Evolutionary conservation across 2,329 filamentous ascomycete species (phyloP), one percentile per base, ranked within the genome.

Genomic region (Furcasterigmium furcatum): DNA sequence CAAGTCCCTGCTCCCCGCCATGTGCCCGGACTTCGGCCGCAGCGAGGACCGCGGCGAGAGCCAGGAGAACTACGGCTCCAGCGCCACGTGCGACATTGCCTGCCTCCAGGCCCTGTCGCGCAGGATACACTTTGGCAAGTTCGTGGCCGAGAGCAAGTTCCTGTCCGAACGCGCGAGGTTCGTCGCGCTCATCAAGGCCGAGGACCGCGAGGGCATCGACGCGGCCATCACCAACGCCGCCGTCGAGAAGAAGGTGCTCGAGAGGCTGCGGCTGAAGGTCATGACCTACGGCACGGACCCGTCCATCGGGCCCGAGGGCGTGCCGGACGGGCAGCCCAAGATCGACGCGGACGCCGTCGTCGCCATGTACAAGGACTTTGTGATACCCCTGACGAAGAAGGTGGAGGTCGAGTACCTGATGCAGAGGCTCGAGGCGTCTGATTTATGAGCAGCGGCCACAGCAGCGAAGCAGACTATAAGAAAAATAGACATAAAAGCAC

Each of bases 321-420:
- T 32, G 9, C 72, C 71, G 7, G 72, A 77, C 14, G 77, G 74
- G n/a, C 72, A 75, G 46, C 75, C 73, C 53, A 97, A 97, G 77
- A 95, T 99, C 59, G 84, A 97, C 61, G 88, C 88, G 3, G 90
- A 97, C 49, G 91, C 91, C 1, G 90, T 96, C 20, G 89, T 95
- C 43, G 76, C 79, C 52, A 92, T 95, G 86, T 96, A 96, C 71
- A 82, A 83, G 77, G 81, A 96, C 64, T 88, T 88, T 68, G 91
- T 99, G 49, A 99, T 99, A 56, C 94, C 94, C 1, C 69, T 97
- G 64, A 99, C 94, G n/a, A 99, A 99, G 68, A 87, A 91, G 52
- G 92, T 99, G 34, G 94, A 99, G 74, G 91, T 99, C 9, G 94
- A 99, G 58, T 99, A 99, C 65, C 74, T 99, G 56, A 95, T 99